A percentile compares a stretch with the other conserved stretches of the same genome.
phyloP scores from a whole-genome alignment of 108 stramenopile species.

The Pseudonitzschia pungens region DNA sequence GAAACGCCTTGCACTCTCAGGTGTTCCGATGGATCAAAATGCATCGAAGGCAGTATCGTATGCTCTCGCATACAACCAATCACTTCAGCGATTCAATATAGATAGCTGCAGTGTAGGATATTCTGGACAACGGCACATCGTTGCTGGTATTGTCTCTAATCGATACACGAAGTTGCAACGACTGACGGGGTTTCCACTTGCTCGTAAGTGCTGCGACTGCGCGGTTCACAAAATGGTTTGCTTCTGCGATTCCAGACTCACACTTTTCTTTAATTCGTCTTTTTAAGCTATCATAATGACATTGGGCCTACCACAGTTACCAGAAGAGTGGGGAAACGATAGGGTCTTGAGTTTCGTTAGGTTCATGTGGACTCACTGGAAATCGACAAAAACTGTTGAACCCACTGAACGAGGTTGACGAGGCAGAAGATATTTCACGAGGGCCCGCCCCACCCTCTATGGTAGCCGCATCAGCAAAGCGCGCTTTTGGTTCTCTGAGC shows the following conservation, averaged over 20 bases:
- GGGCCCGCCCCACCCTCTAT: slow-evolving; percentile 77
- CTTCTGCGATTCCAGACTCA: not conserved
- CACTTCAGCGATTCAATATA: slow-evolving; percentile 58
- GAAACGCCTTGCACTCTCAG: slow-evolving; percentile 49
- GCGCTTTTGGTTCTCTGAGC: slow-evolving; percentile 65
- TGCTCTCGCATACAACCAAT: slow-evolving; percentile 78
- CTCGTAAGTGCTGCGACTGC: slow-evolving; percentile 50
- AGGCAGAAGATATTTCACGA: slow-evolving; percentile 15
- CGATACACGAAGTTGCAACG: slow-evolving; percentile 51
- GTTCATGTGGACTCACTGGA: slow-evolving; percentile 75
- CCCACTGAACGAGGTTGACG: slow-evolving; percentile 5
- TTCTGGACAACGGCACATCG: slow-evolving; percentile 83
- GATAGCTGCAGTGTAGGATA: slow-evolving; percentile 78
- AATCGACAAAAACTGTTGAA: slow-evolving; percentile 27
- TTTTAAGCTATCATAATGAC: slow-evolving; percentile 70
- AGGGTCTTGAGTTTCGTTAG: slow-evolving; percentile 77
- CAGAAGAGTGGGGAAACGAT: slow-evolving; percentile 80
- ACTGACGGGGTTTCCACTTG: slow-evolving; percentile 75
- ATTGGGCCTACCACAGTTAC: slow-evolving; percentile 67
- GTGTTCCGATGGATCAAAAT: slow-evolving; percentile 78
- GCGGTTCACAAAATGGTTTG: not conserved
- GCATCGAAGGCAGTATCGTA: slow-evolving; percentile 81
- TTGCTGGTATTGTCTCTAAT: slow-evolving; percentile 83
- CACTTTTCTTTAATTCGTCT: not conserved
- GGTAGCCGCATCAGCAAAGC: slow-evolving; percentile 76